Percentiles rank a stretch among this genome's conserved stretches.
phyloP scores from a whole-genome alignment of 2,329 filamentous ascomycete genomes.

The Didymella keratinophila region DNA sequence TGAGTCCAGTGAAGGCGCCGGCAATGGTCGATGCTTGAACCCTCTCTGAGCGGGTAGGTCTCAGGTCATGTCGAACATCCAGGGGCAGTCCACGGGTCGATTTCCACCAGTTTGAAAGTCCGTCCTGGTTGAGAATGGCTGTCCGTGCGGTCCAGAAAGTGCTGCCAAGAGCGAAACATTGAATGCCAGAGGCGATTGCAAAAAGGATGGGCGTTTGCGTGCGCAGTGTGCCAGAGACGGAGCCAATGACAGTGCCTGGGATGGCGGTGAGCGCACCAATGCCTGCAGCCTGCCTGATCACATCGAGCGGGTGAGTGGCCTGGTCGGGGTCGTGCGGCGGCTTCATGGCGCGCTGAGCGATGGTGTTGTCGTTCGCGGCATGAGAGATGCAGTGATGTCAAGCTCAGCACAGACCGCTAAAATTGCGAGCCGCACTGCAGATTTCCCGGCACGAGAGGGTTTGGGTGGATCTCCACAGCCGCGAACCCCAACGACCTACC shows the following conservation, averaged over 20 bases:
- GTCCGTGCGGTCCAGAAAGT: slow-evolving; percentile 73
- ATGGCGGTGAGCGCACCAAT: slow-evolving; percentile 59
- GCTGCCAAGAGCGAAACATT: slow-evolving; percentile 81
- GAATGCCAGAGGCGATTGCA: slow-evolving; percentile 74
- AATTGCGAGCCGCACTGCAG: slow-evolving; percentile 30
- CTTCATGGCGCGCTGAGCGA: slow-evolving; percentile 28
- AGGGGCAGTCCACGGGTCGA: slow-evolving; percentile 38
- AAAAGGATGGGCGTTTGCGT: slow-evolving; percentile 74
- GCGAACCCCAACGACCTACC: slow-evolving; percentile 35
- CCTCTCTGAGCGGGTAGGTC: slow-evolving; percentile 66
- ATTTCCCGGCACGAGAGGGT: slow-evolving; percentile 22
- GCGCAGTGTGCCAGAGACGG: slow-evolving; percentile 61
- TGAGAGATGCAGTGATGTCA: slow-evolving; percentile 14
- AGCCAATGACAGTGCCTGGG: slow-evolving; percentile 67
- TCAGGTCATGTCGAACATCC: slow-evolving; percentile 47
- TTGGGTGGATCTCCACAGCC: slow-evolving; percentile 28
- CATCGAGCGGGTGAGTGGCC: slow-evolving; percentile 40
- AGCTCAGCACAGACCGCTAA: slow-evolving; percentile 28
- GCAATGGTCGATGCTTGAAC: slow-evolving; percentile 73
- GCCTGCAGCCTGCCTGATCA: slow-evolving; percentile 34
- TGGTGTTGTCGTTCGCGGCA: slow-evolving; percentile 3
- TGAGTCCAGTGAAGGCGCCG: slow-evolving; percentile 69
- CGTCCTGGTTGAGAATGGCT: slow-evolving; percentile 48
- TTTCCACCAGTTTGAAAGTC: slow-evolving; percentile 44
- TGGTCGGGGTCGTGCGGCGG: slow-evolving; percentile 30